Evolutionary conservation across 305 asterid species (phyloP).

Genomic region (Lippia alba): DNA sequence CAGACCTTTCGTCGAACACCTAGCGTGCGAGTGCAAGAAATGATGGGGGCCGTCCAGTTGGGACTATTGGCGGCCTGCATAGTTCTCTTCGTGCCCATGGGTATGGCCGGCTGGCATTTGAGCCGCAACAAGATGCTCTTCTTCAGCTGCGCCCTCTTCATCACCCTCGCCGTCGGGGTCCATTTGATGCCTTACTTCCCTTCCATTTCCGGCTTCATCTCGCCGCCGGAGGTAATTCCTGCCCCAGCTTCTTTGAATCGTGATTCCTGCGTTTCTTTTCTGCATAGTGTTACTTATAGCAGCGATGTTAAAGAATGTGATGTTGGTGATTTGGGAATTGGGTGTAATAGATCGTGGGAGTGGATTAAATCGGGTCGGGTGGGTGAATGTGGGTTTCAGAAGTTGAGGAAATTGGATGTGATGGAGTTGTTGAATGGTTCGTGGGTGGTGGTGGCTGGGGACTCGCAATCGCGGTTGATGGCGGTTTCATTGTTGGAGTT

Average conservation of each 20-base stretch:
- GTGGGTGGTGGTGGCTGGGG: constrained; percentile 92
- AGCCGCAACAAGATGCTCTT: constrained; percentile 93
- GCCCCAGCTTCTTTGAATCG: constrained; percentile 44
- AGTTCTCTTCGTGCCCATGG: constrained; percentile 89
- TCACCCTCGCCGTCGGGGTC: constrained; percentile 91
- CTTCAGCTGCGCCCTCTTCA: constrained; percentile 94
- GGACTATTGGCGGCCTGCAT: constrained; percentile 86
- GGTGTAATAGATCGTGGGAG: constrained; percentile 63
- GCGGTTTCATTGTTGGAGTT: constrained; percentile 77
- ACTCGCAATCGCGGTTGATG: constrained; percentile 82
- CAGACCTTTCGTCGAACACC: constrained; percentile 30
- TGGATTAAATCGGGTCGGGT: constrained; percentile 60
- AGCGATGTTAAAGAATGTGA: constrained; percentile 41
- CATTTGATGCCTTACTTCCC: constrained; percentile 89
- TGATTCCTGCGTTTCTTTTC: constrained; percentile 69
- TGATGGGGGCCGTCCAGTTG: constrained; percentile 85
- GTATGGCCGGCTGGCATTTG: constrained; percentile 98
- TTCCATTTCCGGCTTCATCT: constrained; percentile 51
- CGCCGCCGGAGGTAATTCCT: constrained; percentile 46
- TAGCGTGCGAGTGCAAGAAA: constrained; percentile 38
- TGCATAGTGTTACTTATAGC: constrained; percentile 55
- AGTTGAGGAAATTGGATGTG: constrained; percentile 62
- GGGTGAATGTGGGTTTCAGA: constrained; percentile 75
- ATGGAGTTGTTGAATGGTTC: constrained; percentile 90
- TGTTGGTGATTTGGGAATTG: constrained; percentile 28